A percentile compares a stretch with the other conserved stretches of the same genome.
Evolutionary conservation across 768 basidiomycete genomes (phyloP).

Genomic region (Chlorophyllum brunneum): DNA sequence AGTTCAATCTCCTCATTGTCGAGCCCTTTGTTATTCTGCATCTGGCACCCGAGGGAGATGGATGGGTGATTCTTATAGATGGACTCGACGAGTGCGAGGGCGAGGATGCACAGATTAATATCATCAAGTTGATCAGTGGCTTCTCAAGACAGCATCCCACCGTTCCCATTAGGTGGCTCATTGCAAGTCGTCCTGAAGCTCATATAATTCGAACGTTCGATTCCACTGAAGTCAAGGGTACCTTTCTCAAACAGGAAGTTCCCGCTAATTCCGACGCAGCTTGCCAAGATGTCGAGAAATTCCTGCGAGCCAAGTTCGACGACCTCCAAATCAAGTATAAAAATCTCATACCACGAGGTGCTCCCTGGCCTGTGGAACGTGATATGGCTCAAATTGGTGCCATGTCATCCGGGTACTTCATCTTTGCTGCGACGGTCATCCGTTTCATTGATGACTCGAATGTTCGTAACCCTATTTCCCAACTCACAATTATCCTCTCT

Average conservation of each 20-base stretch:
- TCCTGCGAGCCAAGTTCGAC: not conserved
- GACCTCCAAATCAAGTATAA: not conserved
- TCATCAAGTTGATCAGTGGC: not conserved
- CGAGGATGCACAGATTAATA: not conserved
- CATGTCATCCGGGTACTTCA: not conserved
- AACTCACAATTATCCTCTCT: not conserved
- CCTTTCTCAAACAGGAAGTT: not conserved
- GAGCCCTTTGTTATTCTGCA: not conserved
- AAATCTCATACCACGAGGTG: not conserved
- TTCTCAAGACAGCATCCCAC: not conserved
- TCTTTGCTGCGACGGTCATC: not conserved
- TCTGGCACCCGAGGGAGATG: not conserved
- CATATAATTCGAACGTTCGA: not conserved
- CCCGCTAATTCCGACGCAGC: not conserved
- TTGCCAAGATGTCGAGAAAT: not conserved
- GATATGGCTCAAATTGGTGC: no score
- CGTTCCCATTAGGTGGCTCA: not conserved
- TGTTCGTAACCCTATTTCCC: not conserved
- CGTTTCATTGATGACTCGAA: not conserved
- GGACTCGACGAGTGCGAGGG: not conserved
- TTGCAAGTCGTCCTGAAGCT: not conserved
- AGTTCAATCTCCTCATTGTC: not conserved
- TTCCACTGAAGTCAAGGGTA: not conserved
- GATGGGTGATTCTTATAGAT: not conserved
- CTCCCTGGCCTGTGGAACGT: not conserved